phyloP scores from a whole-genome alignment of 257 asterid genomes.

The Solanum megistacrolobum region DNA sequence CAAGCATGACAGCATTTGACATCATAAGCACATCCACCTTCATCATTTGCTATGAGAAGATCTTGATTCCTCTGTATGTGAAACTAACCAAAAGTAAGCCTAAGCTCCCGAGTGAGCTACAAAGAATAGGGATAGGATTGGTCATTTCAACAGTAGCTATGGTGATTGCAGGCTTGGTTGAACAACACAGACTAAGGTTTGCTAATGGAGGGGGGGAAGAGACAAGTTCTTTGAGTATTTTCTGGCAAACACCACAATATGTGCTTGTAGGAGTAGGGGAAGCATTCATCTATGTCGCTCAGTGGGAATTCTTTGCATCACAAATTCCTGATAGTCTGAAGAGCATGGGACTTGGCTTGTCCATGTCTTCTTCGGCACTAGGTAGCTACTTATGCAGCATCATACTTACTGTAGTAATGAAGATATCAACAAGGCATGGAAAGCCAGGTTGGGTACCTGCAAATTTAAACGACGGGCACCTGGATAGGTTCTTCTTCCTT shows the following conservation, averaged over 20 bases:
- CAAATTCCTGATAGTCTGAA: slow-evolving; percentile 63
- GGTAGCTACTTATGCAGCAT: slow-evolving; percentile 69
- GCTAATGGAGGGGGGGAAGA: slow-evolving; percentile 25
- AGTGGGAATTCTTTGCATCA: slow-evolving; percentile 70
- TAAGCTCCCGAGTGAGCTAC: slow-evolving; percentile 49
- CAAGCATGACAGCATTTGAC: slow-evolving; percentile 78
- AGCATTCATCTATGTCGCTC: slow-evolving; percentile 69
- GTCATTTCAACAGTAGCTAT: slow-evolving; percentile 47
- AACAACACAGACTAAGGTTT: slow-evolving; percentile 42
- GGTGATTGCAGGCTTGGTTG: slow-evolving; percentile 60
- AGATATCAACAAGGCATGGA: slow-evolving; percentile 53
- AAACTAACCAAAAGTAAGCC: slow-evolving; percentile 44
- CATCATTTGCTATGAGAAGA: slow-evolving; percentile 61
- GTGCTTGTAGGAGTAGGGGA: slow-evolving; percentile 79
- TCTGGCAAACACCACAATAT: slow-evolving; percentile 79
- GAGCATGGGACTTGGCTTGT: slow-evolving; percentile 66
- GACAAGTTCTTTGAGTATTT: slow-evolving; percentile 52
- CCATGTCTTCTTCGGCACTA: slow-evolving; percentile 74
- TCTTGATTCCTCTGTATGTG: slow-evolving; percentile 48
- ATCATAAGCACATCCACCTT: slow-evolving; percentile 69
- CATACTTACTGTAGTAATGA: slow-evolving; percentile 48
- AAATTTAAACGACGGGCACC: slow-evolving; percentile 62
- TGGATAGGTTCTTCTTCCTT: slow-evolving; percentile 76
- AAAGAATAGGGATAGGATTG: slow-evolving; percentile 70
- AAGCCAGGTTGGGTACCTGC: slow-evolving; percentile 72